A percentile compares a stretch with the other conserved stretches of the same genome.
Conservation (phyloP, 441 rosid genomes). For the Arabidopsis lyrata region DNA sequence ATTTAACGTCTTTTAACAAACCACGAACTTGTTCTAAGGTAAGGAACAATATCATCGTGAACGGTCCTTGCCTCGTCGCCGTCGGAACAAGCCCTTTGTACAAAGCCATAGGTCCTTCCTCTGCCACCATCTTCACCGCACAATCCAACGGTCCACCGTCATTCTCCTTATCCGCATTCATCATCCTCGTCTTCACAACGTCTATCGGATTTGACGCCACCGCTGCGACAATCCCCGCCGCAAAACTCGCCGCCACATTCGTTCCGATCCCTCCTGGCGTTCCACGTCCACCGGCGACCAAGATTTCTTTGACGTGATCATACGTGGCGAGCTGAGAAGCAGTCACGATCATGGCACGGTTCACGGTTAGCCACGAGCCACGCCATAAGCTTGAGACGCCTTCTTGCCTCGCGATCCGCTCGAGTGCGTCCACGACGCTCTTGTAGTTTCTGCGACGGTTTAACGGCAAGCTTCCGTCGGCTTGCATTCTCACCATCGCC, state of each 20-base stretch:
- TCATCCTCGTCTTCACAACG: constrained; percentile 71
- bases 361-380: constrained; percentile 67
- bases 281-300: constrained; percentile 46
- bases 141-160: constrained; percentile 67
- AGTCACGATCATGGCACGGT: constrained; percentile 75
- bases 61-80: constrained; percentile 71
- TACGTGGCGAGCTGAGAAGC: constrained; percentile 76
- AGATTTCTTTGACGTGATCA: constrained; percentile 65
- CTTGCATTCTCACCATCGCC: constrained; percentile 81
- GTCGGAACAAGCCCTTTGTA: constrained; percentile 77
- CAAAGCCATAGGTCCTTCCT: constrained; percentile 70
- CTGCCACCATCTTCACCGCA: constrained; percentile 58
- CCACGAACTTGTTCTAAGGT: constrained; percentile 70
- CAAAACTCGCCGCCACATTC: constrained; percentile 66
- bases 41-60: constrained; percentile 68
- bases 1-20: constrained; percentile 56
- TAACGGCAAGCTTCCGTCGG: constrained; percentile 64
- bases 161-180: constrained; percentile 60
- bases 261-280: constrained; percentile 68
- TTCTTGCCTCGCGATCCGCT: constrained; percentile 56
- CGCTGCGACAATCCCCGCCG: constrained; percentile 73
- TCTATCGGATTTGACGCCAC: constrained; percentile 73
- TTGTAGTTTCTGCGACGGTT: constrained; percentile 63
- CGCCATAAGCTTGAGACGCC: constrained; percentile 68
- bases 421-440: constrained; percentile 61